Percentiles rank a stretch among this genome's conserved stretches.
These are phyloP conservation scores for fission yeast (Schizosaccharomyces pombe) DNA, from an alignment of 805 yeast genomes.

Conservation along the genomic window DNA sequence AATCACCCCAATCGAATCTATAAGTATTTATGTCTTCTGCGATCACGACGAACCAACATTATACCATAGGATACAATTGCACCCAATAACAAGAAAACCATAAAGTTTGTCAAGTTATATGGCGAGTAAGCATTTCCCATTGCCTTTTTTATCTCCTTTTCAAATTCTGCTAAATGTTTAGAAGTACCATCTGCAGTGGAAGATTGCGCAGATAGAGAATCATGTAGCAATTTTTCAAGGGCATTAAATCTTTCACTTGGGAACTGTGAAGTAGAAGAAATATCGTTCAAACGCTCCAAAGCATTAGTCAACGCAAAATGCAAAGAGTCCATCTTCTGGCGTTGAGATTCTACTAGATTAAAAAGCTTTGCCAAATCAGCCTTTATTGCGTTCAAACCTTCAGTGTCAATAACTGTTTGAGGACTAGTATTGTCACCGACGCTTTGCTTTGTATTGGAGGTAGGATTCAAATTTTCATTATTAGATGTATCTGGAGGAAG, in stretches of 20 bases:
- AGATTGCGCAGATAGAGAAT: neutral
- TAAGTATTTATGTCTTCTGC: neutral
- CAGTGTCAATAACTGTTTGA: too few species aligned
- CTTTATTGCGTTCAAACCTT: too few species aligned
- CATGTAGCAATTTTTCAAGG: neutral
- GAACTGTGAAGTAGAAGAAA: neutral
- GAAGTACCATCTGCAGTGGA: neutral
- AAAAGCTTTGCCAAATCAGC: neutral
- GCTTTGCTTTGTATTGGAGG: too few species aligned
- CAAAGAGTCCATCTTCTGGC: neutral
- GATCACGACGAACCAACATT: neutral
- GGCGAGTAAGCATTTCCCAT: neutral
- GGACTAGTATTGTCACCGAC: too few species aligned
- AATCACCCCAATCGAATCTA: too few species aligned
- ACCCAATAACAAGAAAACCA: neutral
- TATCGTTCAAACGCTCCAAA: neutral
- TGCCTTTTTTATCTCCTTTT: neutral
- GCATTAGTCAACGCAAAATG: neutral
- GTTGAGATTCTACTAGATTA: neutral
- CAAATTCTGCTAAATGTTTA: neutral
- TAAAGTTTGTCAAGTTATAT: neutral
- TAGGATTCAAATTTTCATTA: too few species aligned
- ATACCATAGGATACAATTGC: neutral
- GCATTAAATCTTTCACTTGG: neutral
- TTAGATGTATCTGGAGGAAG: neutral